Evolutionary conservation across 257 asterid species (phyloP).

Genomic region (Gentiana straminea): DNA sequence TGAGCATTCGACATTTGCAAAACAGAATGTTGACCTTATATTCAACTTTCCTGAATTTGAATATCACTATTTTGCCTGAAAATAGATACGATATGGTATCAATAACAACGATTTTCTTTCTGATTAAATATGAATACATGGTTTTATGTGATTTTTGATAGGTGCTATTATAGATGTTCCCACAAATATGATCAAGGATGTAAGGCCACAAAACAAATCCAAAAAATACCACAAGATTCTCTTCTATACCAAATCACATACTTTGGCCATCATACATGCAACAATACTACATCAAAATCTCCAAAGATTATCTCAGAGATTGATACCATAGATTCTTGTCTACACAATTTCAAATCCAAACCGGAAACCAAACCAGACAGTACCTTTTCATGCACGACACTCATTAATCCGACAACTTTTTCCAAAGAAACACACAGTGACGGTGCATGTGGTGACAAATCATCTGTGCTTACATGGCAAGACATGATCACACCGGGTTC

Average conservation of each 20-base stretch:
- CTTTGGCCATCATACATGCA: constrained; percentile 53
- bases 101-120: no score
- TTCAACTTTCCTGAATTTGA: no score
- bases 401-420: not conserved
- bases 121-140: no score
- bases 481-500: constrained; percentile 9
- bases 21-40: no score
- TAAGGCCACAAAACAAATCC: constrained; percentile 64
- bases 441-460: constrained; percentile 21
- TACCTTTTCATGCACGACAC: no score
- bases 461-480: constrained; percentile 34
- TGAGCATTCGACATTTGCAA: no score
- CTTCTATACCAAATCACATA: constrained; percentile 43
- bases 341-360: constrained; percentile 24
- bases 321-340: constrained; percentile 19
- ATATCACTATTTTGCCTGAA: no score
- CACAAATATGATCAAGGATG: constrained; percentile 52
- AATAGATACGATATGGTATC: no score
- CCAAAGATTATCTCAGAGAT: constrained; percentile 15
- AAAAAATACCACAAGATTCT: constrained; percentile 24
- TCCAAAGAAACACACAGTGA: not conserved
- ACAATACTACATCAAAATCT: not conserved
- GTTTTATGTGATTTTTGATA: constrained; percentile 2
- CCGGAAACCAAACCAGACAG: constrained; percentile 4
- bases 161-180: constrained; percentile 74